These are phyloP conservation scores for Globisporangium recalcitrans DNA, from an alignment of 352 stramenopile genomes.

Conservation along the genomic window DNA sequence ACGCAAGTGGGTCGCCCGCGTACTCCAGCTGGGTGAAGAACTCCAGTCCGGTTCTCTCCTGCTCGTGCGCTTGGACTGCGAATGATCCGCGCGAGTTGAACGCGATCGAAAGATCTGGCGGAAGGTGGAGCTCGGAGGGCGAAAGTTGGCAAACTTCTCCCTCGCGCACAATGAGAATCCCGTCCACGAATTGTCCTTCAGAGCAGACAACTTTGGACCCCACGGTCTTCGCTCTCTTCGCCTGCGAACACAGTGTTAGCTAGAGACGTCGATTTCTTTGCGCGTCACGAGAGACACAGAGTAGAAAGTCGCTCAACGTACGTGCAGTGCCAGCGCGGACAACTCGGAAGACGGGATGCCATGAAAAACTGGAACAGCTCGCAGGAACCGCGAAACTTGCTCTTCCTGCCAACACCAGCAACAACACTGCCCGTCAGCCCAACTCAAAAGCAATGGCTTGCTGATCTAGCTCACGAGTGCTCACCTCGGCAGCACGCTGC, in stretches of 20 bases:
- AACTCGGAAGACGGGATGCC: conserved; percentile 29
- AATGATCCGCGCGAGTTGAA: conserved; percentile 50
- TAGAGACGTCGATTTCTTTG: background rate
- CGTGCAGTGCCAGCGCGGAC: conserved; percentile 20
- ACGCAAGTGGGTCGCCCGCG: conserved; percentile 39
- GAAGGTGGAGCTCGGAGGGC: conserved; percentile 29
- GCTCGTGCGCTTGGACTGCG: conserved; percentile 16
- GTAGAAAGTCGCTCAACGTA: conserved; percentile 12
- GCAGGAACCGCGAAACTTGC: conserved; percentile 30
- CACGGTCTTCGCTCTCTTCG: conserved; percentile 35
- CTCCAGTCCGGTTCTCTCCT: conserved; percentile 23
- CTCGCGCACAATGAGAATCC: conserved; percentile 43
- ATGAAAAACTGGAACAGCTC: conserved; percentile 35
- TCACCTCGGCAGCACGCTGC: conserved; percentile 29
- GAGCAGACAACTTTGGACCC: conserved; percentile 49
- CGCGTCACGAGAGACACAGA: background rate
- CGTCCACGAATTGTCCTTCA: conserved; percentile 50
- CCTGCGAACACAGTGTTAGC: conserved; percentile 14
- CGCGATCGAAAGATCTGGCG: conserved; percentile 39
- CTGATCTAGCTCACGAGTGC: no score
- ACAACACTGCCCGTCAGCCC: no score
- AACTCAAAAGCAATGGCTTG: no score
- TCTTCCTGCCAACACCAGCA: conserved; percentile 19
- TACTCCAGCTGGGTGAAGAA: conserved; percentile 62
- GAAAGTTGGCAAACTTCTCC: conserved; percentile 46